Evolutionary conservation across 768 basidiomycete species (phyloP), one percentile per base, ranked within the genome.

Genomic region (Boletus vermiculosoides): DNA sequence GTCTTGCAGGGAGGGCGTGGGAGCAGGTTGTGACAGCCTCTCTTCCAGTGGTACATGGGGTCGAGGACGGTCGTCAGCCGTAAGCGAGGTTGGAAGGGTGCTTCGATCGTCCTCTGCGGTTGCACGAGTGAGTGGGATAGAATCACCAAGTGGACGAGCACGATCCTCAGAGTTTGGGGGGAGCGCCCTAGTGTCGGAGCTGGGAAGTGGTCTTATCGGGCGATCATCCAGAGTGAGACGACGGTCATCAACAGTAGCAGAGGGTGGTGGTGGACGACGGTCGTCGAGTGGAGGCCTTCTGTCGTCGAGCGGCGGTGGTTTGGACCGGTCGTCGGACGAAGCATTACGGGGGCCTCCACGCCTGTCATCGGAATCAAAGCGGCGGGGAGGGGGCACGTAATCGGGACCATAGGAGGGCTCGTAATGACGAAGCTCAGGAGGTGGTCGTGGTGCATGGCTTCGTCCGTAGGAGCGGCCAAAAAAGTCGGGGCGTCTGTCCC

Each of bases 361-460:
- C 40, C 59, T 68, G 16, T 73, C 63, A 44, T 73, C 72, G 31
- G 64, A 39, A 22, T 75, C 69, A 57, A 71, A 71, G 55, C 68
- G 70, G 46, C 75, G 75, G 22, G 72, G 66, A 50, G 68, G 67
- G 41, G 72, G 67, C n/a, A 56, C 68, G 39, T 64, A 70, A 37
- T 73, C 67, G 46, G 63, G 58, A 57, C 69, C 70, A 57, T 78
- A 76, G n/a, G 74, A 71, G 8, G 78, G 72, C 20, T 82, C 79
- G 57, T 78, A 80, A 45, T 80, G 79, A 28, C 81, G 76, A 49
- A 75, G 73, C 48, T 81, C 80, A 49, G 77, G 74, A 25, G 76
- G 78, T 23, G 77, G 77, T 44, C 78, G 69, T 18, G 78, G 76
- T 22, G 67, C 64, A 59, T 76, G 74, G 58, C 66, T 71, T 64